Evolutionary conservation across 2,329 filamentous ascomycete species (phyloP).

Genomic region (Clonostachys byssicola): DNA sequence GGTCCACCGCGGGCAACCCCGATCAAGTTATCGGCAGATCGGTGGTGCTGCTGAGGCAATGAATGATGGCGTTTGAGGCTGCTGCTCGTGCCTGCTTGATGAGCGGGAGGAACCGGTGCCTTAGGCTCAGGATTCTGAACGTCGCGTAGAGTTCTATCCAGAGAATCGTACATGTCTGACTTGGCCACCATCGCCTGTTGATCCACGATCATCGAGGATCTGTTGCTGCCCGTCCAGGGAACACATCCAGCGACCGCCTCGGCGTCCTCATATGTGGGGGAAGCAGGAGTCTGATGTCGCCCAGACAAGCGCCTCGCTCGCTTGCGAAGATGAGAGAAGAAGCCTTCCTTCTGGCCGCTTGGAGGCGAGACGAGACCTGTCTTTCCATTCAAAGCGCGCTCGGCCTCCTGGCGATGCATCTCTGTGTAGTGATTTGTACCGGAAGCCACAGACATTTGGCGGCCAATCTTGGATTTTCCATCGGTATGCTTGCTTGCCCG

Average conservation of each 20-base stretch:
- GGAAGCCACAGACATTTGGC: slow-evolving; percentile 88
- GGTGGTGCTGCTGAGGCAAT: slow-evolving; percentile 56
- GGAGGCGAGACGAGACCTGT: slow-evolving; percentile 72
- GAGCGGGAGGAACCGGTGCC: slow-evolving; percentile 47
- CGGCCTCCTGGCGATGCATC: slow-evolving; percentile 83
- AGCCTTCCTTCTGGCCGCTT: slow-evolving; percentile 84
- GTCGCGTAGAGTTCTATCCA: slow-evolving; percentile 54
- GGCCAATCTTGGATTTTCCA: slow-evolving; percentile 81
- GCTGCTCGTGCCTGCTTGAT: slow-evolving; percentile 41
- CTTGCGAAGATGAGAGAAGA: slow-evolving; percentile 96
- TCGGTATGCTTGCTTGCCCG: slow-evolving; percentile 67
- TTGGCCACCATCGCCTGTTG: slow-evolving; percentile 42
- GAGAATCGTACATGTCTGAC: slow-evolving; percentile 53
- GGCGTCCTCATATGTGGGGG: slow-evolving; percentile 77
- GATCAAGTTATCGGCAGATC: slow-evolving; percentile 60
- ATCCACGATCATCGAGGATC: slow-evolving; percentile 80
- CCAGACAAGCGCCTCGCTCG: slow-evolving; percentile 89
- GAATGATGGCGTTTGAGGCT: slow-evolving; percentile 63
- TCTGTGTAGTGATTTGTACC: slow-evolving; percentile 92
- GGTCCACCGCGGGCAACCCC: slow-evolving; percentile 55
- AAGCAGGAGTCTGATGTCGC: slow-evolving; percentile 77
- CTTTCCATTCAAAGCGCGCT: slow-evolving; percentile 82
- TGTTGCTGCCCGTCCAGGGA: slow-evolving; percentile 65
- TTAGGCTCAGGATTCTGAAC: slow-evolving; percentile 38
- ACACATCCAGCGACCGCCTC: slow-evolving; percentile 91